These are phyloP conservation scores for Penicillium olsonii DNA, from an alignment of 2,329 filamentous ascomycete genomes.

Conservation along the genomic window DNA sequence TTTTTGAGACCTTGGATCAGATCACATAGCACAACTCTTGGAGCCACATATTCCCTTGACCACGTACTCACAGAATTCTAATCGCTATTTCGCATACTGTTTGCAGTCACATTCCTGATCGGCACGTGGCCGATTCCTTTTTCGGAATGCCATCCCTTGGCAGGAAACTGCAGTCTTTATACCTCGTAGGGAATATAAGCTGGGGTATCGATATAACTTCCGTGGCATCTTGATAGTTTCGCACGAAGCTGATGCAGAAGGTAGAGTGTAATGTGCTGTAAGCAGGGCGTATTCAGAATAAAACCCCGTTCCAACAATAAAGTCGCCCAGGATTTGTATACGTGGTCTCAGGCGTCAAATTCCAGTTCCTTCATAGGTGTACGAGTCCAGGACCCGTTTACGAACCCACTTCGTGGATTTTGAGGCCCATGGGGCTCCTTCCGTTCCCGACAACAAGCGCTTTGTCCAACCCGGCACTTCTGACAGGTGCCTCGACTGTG, in stretches of 20 bases:
- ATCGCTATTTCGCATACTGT: background rate
- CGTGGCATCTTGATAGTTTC: too few species aligned
- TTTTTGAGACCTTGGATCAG: background rate
- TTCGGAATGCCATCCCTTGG: constrained; percentile 3
- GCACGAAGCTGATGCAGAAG: too few species aligned
- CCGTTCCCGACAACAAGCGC: constrained; percentile 12
- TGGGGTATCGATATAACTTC: too few species aligned
- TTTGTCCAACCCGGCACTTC: background rate
- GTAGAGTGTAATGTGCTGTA: too few species aligned
- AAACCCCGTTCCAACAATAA: background rate
- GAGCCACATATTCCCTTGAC: background rate
- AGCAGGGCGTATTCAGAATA: too few species aligned
- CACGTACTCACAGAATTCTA: too few species aligned
- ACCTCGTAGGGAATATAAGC: too few species aligned
- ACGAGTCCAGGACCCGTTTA: too few species aligned
- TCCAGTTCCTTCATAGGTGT: background rate
- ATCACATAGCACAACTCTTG: background rate
- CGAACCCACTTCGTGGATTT: too few species aligned
- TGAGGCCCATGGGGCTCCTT: background rate
- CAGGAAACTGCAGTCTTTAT: background rate
- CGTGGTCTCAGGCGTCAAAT: background rate
- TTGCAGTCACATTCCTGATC: constrained; percentile 10
- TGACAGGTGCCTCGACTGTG: background rate
- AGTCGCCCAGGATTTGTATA: background rate
- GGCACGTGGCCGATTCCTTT: constrained; percentile 1